Evolutionary conservation across 306 rosid genomes (phyloP).

Genomic region (Trifolium dubium): DNA sequence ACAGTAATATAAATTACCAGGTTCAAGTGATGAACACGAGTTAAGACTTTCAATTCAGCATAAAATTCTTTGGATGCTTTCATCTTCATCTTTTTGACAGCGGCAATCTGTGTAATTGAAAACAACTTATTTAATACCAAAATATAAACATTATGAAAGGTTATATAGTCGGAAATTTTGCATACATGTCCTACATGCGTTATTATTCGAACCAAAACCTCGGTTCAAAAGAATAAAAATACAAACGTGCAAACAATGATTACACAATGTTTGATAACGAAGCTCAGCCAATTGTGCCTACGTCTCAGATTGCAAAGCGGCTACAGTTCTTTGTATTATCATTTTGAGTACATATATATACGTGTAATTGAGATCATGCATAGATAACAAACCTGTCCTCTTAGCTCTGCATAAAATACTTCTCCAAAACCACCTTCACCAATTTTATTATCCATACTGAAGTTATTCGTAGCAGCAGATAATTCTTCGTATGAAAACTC

Average conservation of each 20-base stretch:
- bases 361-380: neutral
- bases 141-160: neutral
- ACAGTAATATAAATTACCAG: constrained; percentile 51
- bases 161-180: neutral
- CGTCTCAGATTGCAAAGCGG: too few species aligned
- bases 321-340: too few species aligned
- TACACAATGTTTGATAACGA: too few species aligned
- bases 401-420: constrained; percentile 66
- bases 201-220: too few species aligned
- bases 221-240: too few species aligned
- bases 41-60: constrained; percentile 78
- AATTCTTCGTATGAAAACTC: constrained; percentile 80
- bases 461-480: constrained; percentile 69
- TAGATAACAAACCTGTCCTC: constrained; percentile 75
- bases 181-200: too few species aligned
- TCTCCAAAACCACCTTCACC: constrained; percentile 65
- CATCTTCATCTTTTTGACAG: constrained; percentile 58
- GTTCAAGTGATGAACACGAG: constrained; percentile 87
- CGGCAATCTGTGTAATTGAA: constrained; percentile 58
- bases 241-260: too few species aligned
- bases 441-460: constrained; percentile 70
- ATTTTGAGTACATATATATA: too few species aligned
- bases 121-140: neutral
- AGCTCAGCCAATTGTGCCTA: too few species aligned
- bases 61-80: constrained; percentile 82